Base-by-base conservation (phyloP, 805 yeast species). In the Candida parachauliodes region DNA sequence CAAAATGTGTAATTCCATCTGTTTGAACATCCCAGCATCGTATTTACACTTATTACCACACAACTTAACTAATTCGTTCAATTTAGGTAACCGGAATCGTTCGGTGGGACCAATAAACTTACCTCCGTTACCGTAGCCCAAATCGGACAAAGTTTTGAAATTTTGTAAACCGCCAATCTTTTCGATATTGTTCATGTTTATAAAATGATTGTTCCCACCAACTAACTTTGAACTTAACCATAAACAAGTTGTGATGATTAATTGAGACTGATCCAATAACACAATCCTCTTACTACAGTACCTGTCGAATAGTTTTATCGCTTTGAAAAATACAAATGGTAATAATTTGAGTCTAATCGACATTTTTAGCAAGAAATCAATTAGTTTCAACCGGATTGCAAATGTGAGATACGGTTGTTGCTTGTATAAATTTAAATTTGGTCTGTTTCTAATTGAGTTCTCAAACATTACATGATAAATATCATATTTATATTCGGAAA, bases 141-240 rank as follows among this genome's bases (percentile, higher is more conserved):
- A 53, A 41, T 65, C 71, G 37, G 43, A 52, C 21, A 66, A 62
- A 33, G 66, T 59, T 38, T 50, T 52, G 23, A 63, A 50, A 32
- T 52, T 44, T 21, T 40, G 37, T 4, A 22, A 8, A 8, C 30
- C 25, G 9, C 33, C 33, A 22, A 35, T 29, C 16, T 35, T 40
- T 14, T 50, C 55, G 16, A 53, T 34, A 41, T 60, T 60, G 31
- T 38, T 47, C 35, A 59, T 65, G 53, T 77, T 77, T 37, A 77
- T 72, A 47, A 79, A 76, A 58, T 80, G 87, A 47, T 77, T 78
- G 57, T 82, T 80, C 26, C 87, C 87, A 34, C 87, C 87, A 51
- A 76, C 76, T n/a, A 81, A 72, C 58, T 91, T 91, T 18, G 96
- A 81, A 2, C 96, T 87, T 22, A 91, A 74, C 97, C 98, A 91